phyloP scores from a whole-genome alignment of 805 yeast genomes.

The Tetrapisispora fleetii region DNA sequence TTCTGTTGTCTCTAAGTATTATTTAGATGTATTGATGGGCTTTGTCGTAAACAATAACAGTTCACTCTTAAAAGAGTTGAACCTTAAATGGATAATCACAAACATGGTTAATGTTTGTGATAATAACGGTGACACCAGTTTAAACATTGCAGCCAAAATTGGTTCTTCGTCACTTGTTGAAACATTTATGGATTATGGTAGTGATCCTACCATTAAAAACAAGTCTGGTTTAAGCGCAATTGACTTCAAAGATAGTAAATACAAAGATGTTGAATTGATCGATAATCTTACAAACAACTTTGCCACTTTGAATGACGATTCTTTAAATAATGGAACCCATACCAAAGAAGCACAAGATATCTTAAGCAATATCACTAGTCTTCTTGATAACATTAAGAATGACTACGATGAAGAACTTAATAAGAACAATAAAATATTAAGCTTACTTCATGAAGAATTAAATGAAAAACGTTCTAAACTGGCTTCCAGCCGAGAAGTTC shows the following conservation, averaged over 20 bases:
- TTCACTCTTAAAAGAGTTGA: constrained; percentile 39
- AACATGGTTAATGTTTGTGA: constrained; percentile 83
- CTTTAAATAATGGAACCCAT: neutral
- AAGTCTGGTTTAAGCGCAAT: constrained; percentile 77
- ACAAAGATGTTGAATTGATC: neutral
- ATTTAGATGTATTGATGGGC: constrained; percentile 59
- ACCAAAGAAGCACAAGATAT: constrained; percentile 1
- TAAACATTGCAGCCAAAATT: constrained; percentile 84
- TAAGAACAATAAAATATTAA: constrained; percentile 42
- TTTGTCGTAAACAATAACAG: constrained; percentile 54
- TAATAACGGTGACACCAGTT: constrained; percentile 87
- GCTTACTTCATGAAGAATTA: constrained; percentile 39
- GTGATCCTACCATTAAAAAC: constrained; percentile 69
- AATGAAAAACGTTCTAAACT: constrained; percentile 17
- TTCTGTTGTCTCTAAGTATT: constrained; percentile 62
- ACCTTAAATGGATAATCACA: constrained; percentile 48
- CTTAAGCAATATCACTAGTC: neutral
- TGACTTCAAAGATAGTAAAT: constrained; percentile 58
- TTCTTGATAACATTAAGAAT: constrained; percentile 40
- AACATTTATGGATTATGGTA: constrained; percentile 78
- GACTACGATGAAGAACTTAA: constrained; percentile 52
- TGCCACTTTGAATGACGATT: neutral
- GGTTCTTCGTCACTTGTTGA: constrained; percentile 75
- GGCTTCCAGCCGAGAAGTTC: constrained; percentile 19
- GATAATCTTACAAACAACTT: neutral